Evolutionary conservation across 768 basidiomycete species (phyloP).

Genomic region (Calocera viscosa): DNA sequence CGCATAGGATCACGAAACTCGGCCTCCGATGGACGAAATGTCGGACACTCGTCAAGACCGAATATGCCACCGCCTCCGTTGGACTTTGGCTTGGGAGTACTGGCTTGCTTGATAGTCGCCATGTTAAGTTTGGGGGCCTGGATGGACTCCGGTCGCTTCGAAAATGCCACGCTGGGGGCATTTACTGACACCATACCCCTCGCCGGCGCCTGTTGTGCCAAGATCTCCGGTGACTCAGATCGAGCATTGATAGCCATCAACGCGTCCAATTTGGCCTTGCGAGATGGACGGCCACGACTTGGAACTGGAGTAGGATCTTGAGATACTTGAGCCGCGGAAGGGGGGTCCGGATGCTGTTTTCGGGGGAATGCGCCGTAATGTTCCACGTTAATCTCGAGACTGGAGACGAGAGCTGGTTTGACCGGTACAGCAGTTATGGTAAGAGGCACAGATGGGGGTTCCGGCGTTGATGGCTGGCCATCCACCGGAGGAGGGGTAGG

Average conservation of each 20-base stretch:
- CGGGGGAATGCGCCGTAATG: slow-evolving; percentile 7
- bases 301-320: not conserved
- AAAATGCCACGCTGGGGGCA: slow-evolving; percentile 10
- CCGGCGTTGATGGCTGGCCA: slow-evolving; percentile 1
- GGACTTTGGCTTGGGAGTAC: not conserved
- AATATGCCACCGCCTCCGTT: slow-evolving; percentile 45
- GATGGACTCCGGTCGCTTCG: slow-evolving; percentile 4
- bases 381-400: slow-evolving; percentile 5
- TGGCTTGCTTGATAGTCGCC: slow-evolving; percentile 10
- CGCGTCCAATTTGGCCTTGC: slow-evolving; percentile 84
- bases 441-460: not conserved
- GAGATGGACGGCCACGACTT: slow-evolving; percentile 50
- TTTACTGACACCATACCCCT: slow-evolving; percentile 18
- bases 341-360: slow-evolving; percentile 7
- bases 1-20: slow-evolving; percentile 91
- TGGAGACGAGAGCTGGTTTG: slow-evolving; percentile 2
- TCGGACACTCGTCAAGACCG: slow-evolving; percentile 77
- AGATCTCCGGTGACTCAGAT: slow-evolving; percentile 42
- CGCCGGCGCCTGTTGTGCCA: slow-evolving; percentile 42
- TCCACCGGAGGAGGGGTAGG: not conserved
- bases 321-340: slow-evolving; percentile 4
- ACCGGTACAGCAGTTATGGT: not conserved
- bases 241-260: slow-evolving; percentile 64
- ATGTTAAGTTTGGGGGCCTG: slow-evolving; percentile 9
- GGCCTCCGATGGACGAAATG: slow-evolving; percentile 75